Evolutionary conservation across 768 basidiomycete species (phyloP).

Genomic region (Sutorius australiensis): DNA sequence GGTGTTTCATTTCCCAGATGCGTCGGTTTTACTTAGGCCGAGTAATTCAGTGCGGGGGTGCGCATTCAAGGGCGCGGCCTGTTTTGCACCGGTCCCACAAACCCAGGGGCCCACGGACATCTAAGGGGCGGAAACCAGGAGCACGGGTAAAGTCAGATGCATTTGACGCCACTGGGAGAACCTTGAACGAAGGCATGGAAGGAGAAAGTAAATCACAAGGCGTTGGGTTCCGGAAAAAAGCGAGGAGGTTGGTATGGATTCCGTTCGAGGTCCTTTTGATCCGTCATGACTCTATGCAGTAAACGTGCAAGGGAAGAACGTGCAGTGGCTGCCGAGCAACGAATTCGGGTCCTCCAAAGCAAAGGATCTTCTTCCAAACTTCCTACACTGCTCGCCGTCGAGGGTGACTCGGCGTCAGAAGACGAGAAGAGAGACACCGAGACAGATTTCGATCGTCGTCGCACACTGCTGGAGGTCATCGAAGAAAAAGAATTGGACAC

Average conservation of each 20-base stretch:
- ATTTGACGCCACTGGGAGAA: constrained; percentile 56
- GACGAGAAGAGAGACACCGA: constrained; percentile 42
- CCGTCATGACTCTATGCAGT: constrained; percentile 36
- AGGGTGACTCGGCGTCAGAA: constrained; percentile 33
- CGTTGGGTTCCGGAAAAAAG: constrained; percentile 68
- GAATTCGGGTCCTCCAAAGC: constrained; percentile 47
- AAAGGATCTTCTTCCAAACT: constrained; percentile 9
- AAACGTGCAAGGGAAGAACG: constrained; percentile 78
- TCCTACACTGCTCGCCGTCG: constrained; percentile 17
- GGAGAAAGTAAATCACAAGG: constrained; percentile 42
- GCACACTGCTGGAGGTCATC: constrained; percentile 47
- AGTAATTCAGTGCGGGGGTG: constrained; percentile 66
- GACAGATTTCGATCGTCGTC: constrained; percentile 48
- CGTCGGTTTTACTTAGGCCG: neutral
- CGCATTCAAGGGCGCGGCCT: constrained; percentile 62
- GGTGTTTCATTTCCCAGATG: neutral
- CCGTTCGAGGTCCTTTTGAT: neutral
- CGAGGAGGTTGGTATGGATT: constrained; percentile 47
- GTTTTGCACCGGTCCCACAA: constrained; percentile 42
- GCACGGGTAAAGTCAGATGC: constrained; percentile 57
- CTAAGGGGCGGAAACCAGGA: constrained; percentile 70
- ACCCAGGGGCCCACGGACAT: constrained; percentile 58
- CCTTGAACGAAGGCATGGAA: constrained; percentile 42
- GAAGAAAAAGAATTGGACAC: constrained; percentile 41
- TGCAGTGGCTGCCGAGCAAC: constrained; percentile 67